phyloP scores from a whole-genome alignment of 495 filamentous ascomycete genomes.

The Lentithecium fluviatile region DNA sequence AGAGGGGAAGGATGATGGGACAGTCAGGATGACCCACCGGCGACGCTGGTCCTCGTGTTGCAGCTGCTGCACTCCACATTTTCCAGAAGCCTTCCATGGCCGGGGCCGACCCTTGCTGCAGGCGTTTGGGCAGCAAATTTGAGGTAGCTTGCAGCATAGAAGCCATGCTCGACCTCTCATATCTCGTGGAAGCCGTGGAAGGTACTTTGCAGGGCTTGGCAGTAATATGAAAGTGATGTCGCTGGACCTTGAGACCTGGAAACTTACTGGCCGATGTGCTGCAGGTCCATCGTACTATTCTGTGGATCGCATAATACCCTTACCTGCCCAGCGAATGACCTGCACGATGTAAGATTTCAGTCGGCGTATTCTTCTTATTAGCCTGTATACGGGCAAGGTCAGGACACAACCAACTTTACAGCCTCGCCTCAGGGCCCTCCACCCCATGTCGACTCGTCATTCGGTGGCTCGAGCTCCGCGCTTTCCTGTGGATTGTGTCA shows the following conservation, averaged over 20 bases:
- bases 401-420: not conserved
- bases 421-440: conserved; percentile 3
- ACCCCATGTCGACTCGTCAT: conserved; percentile 1
- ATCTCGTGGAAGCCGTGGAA: conserved; percentile 14
- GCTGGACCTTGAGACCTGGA: conserved; percentile 10
- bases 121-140: conserved; percentile 31
- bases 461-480: conserved; percentile 11
- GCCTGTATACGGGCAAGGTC: conserved; percentile 9
- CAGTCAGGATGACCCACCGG: not conserved
- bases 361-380: conserved; percentile 21
- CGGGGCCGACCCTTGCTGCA: conserved; percentile 1
- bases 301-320: conserved; percentile 17
- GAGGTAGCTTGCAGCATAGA: conserved; percentile 13
- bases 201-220: conserved; percentile 25
- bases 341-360: conserved; percentile 2
- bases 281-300: conserved; percentile 25
- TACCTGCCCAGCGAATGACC: conserved; percentile 10
- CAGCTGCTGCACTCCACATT: conserved; percentile 33
- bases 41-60: conserved; percentile 6
- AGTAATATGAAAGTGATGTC: conserved; percentile 15
- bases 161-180: conserved; percentile 16
- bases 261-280: conserved; percentile 18
- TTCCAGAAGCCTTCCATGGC: conserved; percentile 25
- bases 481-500: conserved; percentile 8
- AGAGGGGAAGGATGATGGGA: not conserved